phyloP scores from a whole-genome alignment of 306 rosid genomes.

The Rubus idaeus region DNA sequence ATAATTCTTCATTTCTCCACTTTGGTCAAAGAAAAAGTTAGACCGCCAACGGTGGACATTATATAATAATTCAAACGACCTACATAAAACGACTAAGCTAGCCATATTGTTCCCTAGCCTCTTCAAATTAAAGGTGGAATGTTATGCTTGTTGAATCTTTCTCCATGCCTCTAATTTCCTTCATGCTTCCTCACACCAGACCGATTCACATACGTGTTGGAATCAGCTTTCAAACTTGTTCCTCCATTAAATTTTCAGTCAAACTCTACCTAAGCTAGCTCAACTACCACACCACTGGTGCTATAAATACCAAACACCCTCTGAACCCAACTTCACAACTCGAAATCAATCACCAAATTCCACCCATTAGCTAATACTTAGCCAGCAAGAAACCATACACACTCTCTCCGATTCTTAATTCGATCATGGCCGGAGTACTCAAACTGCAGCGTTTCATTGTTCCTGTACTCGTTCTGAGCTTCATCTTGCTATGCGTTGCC shows the following conservation, averaged over 20 bases:
- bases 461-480: slow-evolving; percentile 15
- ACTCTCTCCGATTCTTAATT: background rate
- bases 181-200: slow-evolving; percentile 11
- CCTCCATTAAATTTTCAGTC: background rate
- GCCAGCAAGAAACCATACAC: background rate
- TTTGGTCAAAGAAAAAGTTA: slow-evolving; percentile 2
- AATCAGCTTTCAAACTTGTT: background rate
- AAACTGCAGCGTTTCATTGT: slow-evolving; percentile 6
- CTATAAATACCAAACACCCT: slow-evolving; percentile 21
- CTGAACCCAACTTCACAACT: slow-evolving; percentile 5
- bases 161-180: background rate
- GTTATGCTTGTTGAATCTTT: background rate
- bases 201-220: slow-evolving; percentile 1
- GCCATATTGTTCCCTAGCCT: background rate
- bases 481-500: slow-evolving; percentile 21
- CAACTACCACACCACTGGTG: background rate
- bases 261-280: background rate
- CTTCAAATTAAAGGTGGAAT: slow-evolving; percentile 4
- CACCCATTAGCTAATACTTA: background rate
- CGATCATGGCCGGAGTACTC: slow-evolving; percentile 30
- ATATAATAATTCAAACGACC: background rate
- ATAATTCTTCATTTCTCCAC: background rate
- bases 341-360: background rate
- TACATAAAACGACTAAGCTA: background rate
- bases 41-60: background rate